Base-by-base conservation (phyloP, 75 land plant genomes). In the Pinus taeda region DNA sequence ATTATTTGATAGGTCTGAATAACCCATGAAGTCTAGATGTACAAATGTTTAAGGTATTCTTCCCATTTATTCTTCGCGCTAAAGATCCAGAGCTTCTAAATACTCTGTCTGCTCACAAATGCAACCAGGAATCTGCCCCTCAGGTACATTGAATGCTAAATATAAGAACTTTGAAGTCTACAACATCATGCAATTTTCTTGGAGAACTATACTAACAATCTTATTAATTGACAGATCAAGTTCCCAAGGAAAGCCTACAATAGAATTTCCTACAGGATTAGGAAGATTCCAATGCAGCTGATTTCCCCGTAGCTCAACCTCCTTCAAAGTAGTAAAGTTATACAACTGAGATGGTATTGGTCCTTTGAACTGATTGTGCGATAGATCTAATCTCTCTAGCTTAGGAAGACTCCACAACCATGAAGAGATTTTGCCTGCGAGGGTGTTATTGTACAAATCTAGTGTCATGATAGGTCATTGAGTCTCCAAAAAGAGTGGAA, bases 341-440 rank as follows among this genome's bases (percentile, higher is more conserved):
- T 61, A 61, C 22, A 61, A 26, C 13, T 61, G 29, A 33, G 33
- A 33, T 33, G 33, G 33, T 33, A 33, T 61, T 61, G 30, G 64
- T 4, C 64, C 64, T 11, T 62, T 21, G 33, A 62, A 62, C 29
- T 62, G 15, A 62, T 62, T 62, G 15, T 62, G 65, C 65, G 33
- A 12, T 29, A 62, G 29, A 62, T 6, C 2, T 26, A 62, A 12
- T 30, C 6, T 15, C 30, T 62, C 33, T 4, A 62, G 65, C 65
- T 24, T 12, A 0, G 33, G 65, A 3, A 26, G 65, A 4, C 26
- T 61, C 33, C 66, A 30, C 33, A 63, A 2, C 36, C 36, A 30
- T 18, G 72, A 71, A 45, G 49, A 77, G 56, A 82, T 72, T 64
- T 42, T 6, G 6, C 84, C 84, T 21, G 73, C 59, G 21, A 79